Conservation (phyloP, 2,329 filamentous ascomycete genomes). For the Pseudocercospora pini-densiflorae region DNA sequence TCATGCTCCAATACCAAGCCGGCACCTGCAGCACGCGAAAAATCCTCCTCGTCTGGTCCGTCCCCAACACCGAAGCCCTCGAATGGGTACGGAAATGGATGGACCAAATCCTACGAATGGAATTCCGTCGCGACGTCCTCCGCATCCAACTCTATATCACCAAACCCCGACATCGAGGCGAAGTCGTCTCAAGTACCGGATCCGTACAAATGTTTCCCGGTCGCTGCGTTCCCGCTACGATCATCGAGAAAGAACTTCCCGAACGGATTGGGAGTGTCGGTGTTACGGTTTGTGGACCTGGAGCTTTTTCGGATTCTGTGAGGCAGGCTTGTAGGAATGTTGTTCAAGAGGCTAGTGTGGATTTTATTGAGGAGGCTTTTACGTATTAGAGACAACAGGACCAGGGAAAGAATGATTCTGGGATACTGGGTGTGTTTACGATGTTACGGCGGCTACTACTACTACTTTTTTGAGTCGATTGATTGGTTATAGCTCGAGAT, state of each 20-base stretch:
- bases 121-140: constrained; percentile 62
- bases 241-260: constrained; percentile 62
- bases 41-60: constrained; percentile 77
- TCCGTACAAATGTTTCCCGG: constrained; percentile 67
- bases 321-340: constrained; percentile 57
- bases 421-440: background rate
- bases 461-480: background rate
- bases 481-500: background rate
- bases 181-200: constrained; percentile 61
- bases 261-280: constrained; percentile 54
- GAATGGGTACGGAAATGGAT: constrained; percentile 70
- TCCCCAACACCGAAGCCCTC: constrained; percentile 70
- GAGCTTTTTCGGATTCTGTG: constrained; percentile 66
- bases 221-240: constrained; percentile 58
- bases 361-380: constrained; percentile 70
- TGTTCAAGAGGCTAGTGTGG: constrained; percentile 58
- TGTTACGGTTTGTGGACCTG: constrained; percentile 67
- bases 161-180: constrained; percentile 59
- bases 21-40: constrained; percentile 73
- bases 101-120: constrained; percentile 66
- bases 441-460: constrained; percentile 2
- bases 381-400: constrained; percentile 42
- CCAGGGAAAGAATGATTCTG: background rate
- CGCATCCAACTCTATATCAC: constrained; percentile 67
- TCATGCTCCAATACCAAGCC: constrained; percentile 70